Evolutionary conservation across 2,329 filamentous ascomycete genomes (phyloP), one percentile per base, ranked within the genome.

Genomic region (Ophiostoma ips): DNA sequence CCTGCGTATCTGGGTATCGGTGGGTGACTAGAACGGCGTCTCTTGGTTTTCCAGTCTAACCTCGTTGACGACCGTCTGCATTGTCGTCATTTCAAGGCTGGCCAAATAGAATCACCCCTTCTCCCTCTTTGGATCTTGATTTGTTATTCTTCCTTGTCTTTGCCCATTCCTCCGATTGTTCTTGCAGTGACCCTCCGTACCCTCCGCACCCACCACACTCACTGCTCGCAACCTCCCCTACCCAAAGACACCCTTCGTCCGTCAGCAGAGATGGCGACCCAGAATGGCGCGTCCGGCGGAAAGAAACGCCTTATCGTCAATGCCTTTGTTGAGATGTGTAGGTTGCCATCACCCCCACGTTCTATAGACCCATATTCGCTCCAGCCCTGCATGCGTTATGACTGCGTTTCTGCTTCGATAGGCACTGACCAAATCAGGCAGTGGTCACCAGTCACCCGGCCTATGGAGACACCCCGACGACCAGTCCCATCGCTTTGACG

Each of bases 381-480:
- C 37, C n/a, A 24, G 6, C 9, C 19, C 18, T 21, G 18, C 21
- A 40, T 19, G 37, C 18, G 18, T 19, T 13, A 40, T 40, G 37
- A 38, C 21, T 18, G 16, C 24, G 12, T 34, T 18, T 8, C 5
- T 46, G 6, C 33, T 9, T 33, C n/a, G 30, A 33, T 31, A 44
- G 24, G 8, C 9, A 24, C 43, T 45, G 28, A 45, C 43, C 18
- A 9, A 9, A 28, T 33, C 24, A 48, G 46, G 46, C 56, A 65
- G 63, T 47, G 69, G 69, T 3, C 71, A 73, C 50, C 70, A 72
- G 55, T 71, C 68, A 1, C 69, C 69, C 6, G 65, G 67, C 2
- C 58, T 70, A 21, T 71, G 79, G 80, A 69, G 72, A 36, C 80
- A 84, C 56, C 81, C 80, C 1, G 68, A 76, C n/a, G 80, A 85